Conservation (phyloP, 2,329 filamentous ascomycete species). For the Microdochium paspali region DNA sequence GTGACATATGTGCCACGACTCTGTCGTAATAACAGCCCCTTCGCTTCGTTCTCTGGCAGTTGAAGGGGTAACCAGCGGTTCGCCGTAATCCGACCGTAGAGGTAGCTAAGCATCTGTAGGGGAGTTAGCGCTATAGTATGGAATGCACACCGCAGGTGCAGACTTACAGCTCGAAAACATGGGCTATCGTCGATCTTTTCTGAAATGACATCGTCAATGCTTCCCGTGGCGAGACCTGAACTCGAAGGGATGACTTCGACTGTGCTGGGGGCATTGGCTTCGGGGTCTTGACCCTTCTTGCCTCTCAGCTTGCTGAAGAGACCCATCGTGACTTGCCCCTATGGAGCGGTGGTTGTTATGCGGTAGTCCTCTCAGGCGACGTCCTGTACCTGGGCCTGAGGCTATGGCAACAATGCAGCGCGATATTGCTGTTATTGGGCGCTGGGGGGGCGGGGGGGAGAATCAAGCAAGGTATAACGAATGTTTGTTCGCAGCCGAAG, state of each 20-base stretch:
- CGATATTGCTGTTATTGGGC: not conserved
- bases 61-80: slow-evolving; percentile 19
- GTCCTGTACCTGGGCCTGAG: not conserved
- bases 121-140: not conserved
- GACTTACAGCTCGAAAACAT: slow-evolving; percentile 10
- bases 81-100: slow-evolving; percentile 16
- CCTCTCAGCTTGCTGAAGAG: not conserved
- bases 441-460: too few species aligned
- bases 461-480: not conserved
- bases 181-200: not conserved
- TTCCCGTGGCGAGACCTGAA: not conserved
- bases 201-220: not conserved
- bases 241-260: not conserved
- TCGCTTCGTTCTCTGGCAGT: slow-evolving; percentile 5
- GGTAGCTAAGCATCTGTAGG: slow-evolving; percentile 20
- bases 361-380: not conserved
- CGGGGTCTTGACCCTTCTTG: not conserved
- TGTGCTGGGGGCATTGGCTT: not conserved
- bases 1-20: slow-evolving; percentile 29
- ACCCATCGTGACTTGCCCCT: not conserved
- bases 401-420: not conserved
- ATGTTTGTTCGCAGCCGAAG: not conserved
- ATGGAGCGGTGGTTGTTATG: not conserved
- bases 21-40: slow-evolving; percentile 26
- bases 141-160: not conserved